These are phyloP conservation scores for Penicillium ucsense DNA, from an alignment of 495 filamentous ascomycete species.

Conservation along the genomic window DNA sequence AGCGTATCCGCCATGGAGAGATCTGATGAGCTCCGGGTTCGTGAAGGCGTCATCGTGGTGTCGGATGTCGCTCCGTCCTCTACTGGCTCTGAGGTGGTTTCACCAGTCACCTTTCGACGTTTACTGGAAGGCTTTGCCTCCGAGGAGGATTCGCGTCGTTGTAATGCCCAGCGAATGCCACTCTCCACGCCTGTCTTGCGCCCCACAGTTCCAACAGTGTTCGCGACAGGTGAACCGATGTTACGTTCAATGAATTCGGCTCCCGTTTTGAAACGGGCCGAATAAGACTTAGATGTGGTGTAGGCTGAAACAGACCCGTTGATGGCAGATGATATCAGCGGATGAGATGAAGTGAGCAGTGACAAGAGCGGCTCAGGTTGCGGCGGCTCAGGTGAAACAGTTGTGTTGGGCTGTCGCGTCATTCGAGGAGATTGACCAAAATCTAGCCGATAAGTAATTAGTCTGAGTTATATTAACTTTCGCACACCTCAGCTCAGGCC, in stretches of 20 bases:
- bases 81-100: conserved; percentile 22
- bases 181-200: conserved; percentile 77
- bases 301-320: conserved; percentile 75
- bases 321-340: conserved; percentile 69
- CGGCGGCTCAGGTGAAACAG: conserved; percentile 16
- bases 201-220: conserved; percentile 70
- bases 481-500: not conserved
- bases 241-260: conserved; percentile 81
- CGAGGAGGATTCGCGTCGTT: conserved; percentile 29
- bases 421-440: conserved; percentile 25
- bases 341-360: conserved; percentile 70
- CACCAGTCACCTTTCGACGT: conserved; percentile 48
- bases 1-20: conserved; percentile 53
- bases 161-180: conserved; percentile 67
- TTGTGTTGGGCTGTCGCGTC: conserved; percentile 17
- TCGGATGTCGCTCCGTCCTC: conserved; percentile 32
- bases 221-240: conserved; percentile 69
- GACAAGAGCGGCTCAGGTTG: conserved; percentile 65
- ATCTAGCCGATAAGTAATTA: conserved; percentile 13
- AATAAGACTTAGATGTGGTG: conserved; percentile 73
- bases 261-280: conserved; percentile 70
- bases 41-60: conserved; percentile 3
- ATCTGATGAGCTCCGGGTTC: conserved; percentile 32
- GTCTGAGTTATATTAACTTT: not conserved
- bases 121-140: conserved; percentile 45